Percentiles rank a stretch among this genome's conserved stretches.
These are phyloP conservation scores for Periconia macrospinosa DNA, from an alignment of 2,329 filamentous ascomycete genomes.

Conservation along the genomic window DNA sequence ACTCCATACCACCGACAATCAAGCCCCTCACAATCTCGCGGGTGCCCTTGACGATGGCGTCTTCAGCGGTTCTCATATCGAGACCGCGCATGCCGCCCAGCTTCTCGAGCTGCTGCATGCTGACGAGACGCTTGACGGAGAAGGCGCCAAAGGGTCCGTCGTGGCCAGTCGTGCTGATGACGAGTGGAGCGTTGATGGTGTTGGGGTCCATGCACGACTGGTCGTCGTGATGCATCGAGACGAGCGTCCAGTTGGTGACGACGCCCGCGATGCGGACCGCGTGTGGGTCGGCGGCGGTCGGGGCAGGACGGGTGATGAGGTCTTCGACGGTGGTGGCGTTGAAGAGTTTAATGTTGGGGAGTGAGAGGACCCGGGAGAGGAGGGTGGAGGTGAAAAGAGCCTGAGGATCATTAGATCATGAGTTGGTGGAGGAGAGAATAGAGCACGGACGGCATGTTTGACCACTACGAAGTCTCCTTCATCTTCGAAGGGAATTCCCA, in stretches of 20 bases:
- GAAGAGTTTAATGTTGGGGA: conserved; percentile 95
- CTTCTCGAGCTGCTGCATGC: conserved; percentile 80
- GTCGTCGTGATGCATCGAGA: conserved; percentile 71
- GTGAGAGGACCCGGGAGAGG: conserved; percentile 76
- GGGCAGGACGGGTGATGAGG: conserved; percentile 74
- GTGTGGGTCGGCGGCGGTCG: conserved; percentile 45
- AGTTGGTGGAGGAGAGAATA: background rate
- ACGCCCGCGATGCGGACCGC: conserved; percentile 79
- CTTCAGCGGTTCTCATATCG: conserved; percentile 89
- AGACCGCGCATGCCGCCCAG: conserved; percentile 90
- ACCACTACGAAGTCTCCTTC: conserved; percentile 88
- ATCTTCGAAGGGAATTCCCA: conserved; percentile 84
- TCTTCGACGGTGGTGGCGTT: conserved; percentile 93
- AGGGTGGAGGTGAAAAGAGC: conserved; percentile 89
- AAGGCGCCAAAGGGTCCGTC: conserved; percentile 92
- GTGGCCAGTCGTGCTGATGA: conserved; percentile 89
- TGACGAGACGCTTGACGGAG: conserved; percentile 85
- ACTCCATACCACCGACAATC: conserved; percentile 93
- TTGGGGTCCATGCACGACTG: conserved; percentile 97
- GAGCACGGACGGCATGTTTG: conserved; percentile 68
- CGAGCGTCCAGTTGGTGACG: conserved; percentile 94
- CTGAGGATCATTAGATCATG: conserved; percentile 3
- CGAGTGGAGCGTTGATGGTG: conserved; percentile 88
- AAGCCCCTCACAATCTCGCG: conserved; percentile 85
- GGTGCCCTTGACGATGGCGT: conserved; percentile 90